phyloP scores from a whole-genome alignment of 352 stramenopile species.

The Phytopythium vexans region DNA sequence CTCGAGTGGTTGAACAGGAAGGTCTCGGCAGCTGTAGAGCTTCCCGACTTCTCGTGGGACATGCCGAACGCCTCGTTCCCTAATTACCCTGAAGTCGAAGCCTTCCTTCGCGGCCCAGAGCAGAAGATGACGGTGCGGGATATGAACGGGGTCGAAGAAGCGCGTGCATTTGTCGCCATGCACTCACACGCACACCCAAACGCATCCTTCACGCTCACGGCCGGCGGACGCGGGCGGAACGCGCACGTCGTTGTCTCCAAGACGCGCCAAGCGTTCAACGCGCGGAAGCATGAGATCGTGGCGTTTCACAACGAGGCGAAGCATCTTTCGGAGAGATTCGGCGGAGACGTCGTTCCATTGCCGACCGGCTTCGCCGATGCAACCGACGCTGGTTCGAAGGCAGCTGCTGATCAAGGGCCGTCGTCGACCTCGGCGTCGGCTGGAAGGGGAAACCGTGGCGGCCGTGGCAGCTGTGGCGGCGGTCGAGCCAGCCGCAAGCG shows the following conservation, averaged over 20 bases:
- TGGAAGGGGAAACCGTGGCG: no score
- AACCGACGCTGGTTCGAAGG: no score
- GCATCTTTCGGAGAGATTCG: neutral
- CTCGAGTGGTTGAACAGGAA: conserved; percentile 3
- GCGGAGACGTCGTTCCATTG: neutral
- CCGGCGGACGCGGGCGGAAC: conserved; percentile 9
- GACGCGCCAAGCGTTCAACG: conserved; percentile 6
- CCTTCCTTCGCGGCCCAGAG: conserved; percentile 13
- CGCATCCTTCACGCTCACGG: conserved; percentile 9
- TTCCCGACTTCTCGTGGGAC: conserved; percentile 7
- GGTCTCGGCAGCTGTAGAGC: conserved; percentile 1
- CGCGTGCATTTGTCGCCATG: neutral
- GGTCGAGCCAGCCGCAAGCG: no score
- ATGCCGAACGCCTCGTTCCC: conserved; percentile 12
- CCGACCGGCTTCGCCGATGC: neutral
- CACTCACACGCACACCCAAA: neutral
- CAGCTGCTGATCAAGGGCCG: no score
- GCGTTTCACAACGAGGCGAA: conserved; percentile 8
- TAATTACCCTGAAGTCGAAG: conserved; percentile 7
- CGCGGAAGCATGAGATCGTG: conserved; percentile 2
- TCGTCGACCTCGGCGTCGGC: no score
- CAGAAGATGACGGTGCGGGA: conserved; percentile 5
- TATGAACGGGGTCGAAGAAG: conserved; percentile 4
- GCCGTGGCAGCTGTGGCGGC: no score
- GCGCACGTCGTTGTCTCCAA: conserved; percentile 17